Base-by-base conservation (phyloP, 768 basidiomycete species). In the Filobasidium floriforme region DNA sequence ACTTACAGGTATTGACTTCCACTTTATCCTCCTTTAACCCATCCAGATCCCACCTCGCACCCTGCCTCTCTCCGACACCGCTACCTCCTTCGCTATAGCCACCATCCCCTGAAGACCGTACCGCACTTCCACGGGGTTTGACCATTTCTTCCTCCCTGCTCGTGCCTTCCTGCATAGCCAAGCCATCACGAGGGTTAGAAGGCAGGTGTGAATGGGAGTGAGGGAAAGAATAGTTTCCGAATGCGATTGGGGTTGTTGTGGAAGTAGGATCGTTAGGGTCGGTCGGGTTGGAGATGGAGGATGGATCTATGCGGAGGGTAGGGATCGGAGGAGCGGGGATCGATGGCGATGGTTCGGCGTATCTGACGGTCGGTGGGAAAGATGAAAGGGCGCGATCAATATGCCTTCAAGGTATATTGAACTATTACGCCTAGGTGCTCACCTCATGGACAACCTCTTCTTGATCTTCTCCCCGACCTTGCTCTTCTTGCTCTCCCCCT, bases 401-500 rank as follows among this genome's bases (percentile, higher is more conserved):
- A 49, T 0, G 66, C 32, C 1, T 51, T 60, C 6, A 51, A 22
- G 43, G 28, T n/a, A 37, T 29, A 18, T 24, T 19, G 7, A 59
- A 60, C 10, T 14, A 22, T 14, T 14, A 24, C 55, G 44, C 43
- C 19, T 49, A 3, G 32, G 46, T 18, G 88, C 90, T 84, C 89
- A 96, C 76, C 92, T 87, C 84, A 88, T 89, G 18, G 92, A 92
- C 87, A 96, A 88, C 74, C 93, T 88, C 80, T 91, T 91, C 84
- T 91, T 92, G 79, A 96, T 92, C 81, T 89, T 91, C 83, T 93
- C 93, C 77, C 92, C 83, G 24, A 85, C 82, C 12, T 81, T 79
- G 37, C 82, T 81, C 72, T 82, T 82, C 64, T 24, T 57, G 24
- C 54, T 57, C 24, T 57, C 64, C 59, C 57, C 11, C 59, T 65